Evolutionary conservation across 2,329 filamentous ascomycete species (phyloP).

Genomic region (Leptosphaerulina australis): DNA sequence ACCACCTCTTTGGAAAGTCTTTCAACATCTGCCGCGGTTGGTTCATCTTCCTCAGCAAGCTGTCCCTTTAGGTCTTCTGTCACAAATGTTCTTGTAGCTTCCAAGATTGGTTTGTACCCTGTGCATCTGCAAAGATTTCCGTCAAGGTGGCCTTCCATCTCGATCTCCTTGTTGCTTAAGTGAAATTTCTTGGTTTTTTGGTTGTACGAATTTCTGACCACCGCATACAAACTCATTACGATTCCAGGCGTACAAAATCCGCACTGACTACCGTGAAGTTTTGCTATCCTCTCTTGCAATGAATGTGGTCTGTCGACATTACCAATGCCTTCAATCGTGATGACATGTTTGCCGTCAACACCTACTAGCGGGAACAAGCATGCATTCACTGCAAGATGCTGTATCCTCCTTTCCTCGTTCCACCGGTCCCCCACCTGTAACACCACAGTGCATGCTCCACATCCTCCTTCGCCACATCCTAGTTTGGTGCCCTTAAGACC

Average conservation of each 20-base stretch:
- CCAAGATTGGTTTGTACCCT: constrained; percentile 88
- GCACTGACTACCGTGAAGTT: constrained; percentile 88
- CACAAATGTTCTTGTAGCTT: constrained; percentile 89
- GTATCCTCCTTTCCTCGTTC: constrained; percentile 78
- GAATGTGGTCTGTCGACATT: constrained; percentile 84
- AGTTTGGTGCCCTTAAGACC: constrained; percentile 94
- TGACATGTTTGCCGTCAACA: constrained; percentile 95
- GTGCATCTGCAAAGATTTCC: constrained; percentile 94
- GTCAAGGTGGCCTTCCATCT: constrained; percentile 68
- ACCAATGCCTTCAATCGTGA: constrained; percentile 94
- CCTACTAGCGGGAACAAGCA: constrained; percentile 89
- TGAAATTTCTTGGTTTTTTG: constrained; percentile 43
- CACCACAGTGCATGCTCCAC: constrained; percentile 90
- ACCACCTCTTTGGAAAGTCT: constrained; percentile 34
- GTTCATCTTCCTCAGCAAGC: constrained; percentile 54
- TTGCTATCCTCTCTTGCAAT: constrained; percentile 86
- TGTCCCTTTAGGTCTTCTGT: constrained; percentile 55
- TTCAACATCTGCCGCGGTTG: constrained; percentile 57
- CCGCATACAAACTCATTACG: constrained; percentile 88
- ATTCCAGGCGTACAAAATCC: constrained; percentile 96
- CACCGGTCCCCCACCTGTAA: constrained; percentile 61
- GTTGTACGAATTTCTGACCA: constrained; percentile 71
- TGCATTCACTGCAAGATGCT: constrained; percentile 93
- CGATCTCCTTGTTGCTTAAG: constrained; percentile 45
- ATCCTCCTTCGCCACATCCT: constrained; percentile 93